These are phyloP conservation scores for Trametopsis cervina DNA, from an alignment of 768 basidiomycete genomes.

Conservation along the genomic window DNA sequence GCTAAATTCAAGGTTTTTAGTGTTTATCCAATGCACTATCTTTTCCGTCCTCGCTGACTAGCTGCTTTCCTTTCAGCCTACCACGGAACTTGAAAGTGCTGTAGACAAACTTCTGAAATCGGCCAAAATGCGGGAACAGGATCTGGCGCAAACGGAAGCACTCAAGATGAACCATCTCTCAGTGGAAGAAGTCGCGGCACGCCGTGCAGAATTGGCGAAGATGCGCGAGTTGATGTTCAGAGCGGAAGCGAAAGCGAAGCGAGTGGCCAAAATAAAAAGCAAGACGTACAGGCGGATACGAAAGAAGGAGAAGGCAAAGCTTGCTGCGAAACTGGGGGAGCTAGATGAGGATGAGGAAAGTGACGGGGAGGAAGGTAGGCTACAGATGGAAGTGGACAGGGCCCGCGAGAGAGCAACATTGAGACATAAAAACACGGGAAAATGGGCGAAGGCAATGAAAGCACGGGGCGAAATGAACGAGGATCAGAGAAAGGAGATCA, in stretches of 20 bases:
- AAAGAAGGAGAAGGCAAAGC: constrained; percentile 67
- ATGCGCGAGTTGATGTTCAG: constrained; percentile 94
- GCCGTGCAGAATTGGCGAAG: constrained; percentile 74
- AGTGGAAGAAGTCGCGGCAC: constrained; percentile 78
- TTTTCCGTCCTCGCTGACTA: too few species aligned
- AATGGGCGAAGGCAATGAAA: constrained; percentile 78
- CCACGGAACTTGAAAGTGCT: constrained; percentile 77
- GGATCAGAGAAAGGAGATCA: constrained; percentile 60
- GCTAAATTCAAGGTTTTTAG: constrained; percentile 92
- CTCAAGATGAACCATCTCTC: constrained; percentile 76
- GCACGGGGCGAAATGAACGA: constrained; percentile 60
- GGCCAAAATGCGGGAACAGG: constrained; percentile 78
- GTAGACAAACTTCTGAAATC: constrained; percentile 75
- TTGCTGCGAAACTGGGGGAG: constrained; percentile 39
- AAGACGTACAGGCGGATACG: constrained; percentile 85
- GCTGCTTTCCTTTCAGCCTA: constrained; percentile 60
- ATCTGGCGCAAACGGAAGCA: constrained; percentile 75
- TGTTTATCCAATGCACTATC: too few species aligned
- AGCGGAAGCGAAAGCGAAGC: constrained; percentile 83
- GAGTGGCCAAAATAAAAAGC: constrained; percentile 92
- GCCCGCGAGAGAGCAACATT: constrained; percentile 89
- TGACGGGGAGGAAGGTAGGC: constrained; percentile 39
- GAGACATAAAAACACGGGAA: constrained; percentile 80
- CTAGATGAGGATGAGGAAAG: constrained; percentile 41
- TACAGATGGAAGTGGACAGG: constrained; percentile 72